Conservation (phyloP, 2,329 filamentous ascomycete genomes). For the Sporothrix pallida region DNA sequence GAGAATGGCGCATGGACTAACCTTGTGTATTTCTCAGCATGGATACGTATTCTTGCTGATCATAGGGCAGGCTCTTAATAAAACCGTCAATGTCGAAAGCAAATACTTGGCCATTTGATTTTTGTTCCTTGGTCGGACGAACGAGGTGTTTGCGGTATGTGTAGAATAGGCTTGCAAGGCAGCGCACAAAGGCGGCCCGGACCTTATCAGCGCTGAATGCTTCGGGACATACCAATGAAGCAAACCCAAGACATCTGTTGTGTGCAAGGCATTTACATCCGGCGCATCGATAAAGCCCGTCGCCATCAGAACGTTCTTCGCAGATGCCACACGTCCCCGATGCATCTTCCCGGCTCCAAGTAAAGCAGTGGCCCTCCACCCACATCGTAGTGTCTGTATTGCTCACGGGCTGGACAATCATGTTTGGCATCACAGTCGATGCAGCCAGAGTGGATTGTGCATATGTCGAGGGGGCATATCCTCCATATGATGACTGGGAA, state of each 20-base stretch:
- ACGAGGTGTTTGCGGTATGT: conserved; percentile 69
- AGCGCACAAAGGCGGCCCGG: conserved; percentile 67
- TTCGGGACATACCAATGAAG: conserved; percentile 67
- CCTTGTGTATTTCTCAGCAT: conserved; percentile 72
- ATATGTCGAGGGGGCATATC: conserved; percentile 83
- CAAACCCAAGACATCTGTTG: conserved; percentile 65
- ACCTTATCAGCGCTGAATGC: conserved; percentile 68
- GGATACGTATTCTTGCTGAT: conserved; percentile 67
- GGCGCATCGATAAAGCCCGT: conserved; percentile 76
- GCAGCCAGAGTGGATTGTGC: conserved; percentile 85
- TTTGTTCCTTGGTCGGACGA: conserved; percentile 66
- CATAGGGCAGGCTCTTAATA: conserved; percentile 67
- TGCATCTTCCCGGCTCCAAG: conserved; percentile 65
- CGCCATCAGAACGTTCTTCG: conserved; percentile 72
- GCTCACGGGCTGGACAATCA: conserved; percentile 77
- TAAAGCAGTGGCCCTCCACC: conserved; percentile 84
- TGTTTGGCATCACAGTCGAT: conserved; percentile 84
- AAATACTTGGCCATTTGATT: conserved; percentile 64
- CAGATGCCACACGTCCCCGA: conserved; percentile 72
- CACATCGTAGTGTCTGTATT: conserved; percentile 82
- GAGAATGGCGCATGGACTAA: conserved; percentile 45
- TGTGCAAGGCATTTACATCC: conserved; percentile 66
- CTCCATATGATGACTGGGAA: conserved; percentile 72
- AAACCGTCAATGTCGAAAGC: conserved; percentile 71
- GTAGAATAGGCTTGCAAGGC: conserved; percentile 68